These are phyloP conservation scores for Chlorella sp. DNA, from an alignment of 139 green algal genomes.

Conservation along the genomic window DNA sequence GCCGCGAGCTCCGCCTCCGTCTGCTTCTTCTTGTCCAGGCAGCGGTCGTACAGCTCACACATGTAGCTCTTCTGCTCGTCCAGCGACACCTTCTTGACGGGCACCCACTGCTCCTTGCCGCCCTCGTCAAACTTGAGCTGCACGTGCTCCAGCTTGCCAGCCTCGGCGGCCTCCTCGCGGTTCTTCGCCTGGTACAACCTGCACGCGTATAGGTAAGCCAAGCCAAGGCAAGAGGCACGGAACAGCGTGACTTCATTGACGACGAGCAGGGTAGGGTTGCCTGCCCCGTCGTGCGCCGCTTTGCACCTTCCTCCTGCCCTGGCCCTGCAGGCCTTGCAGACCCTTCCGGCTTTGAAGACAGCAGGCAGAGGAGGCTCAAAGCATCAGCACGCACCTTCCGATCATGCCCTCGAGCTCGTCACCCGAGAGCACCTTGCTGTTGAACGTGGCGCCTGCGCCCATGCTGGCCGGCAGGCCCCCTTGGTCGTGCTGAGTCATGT, in stretches of 20 bases:
- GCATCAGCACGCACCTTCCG: neutral
- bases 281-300: too few species aligned
- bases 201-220: neutral
- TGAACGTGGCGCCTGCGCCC: neutral
- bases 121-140: slow-evolving; percentile 17
- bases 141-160: slow-evolving; percentile 3
- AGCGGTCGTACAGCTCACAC: slow-evolving; percentile 12
- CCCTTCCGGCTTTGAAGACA: too few species aligned
- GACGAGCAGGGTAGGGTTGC: too few species aligned
- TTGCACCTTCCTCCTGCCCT: too few species aligned
- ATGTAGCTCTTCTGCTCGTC: slow-evolving; percentile 3
- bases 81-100: slow-evolving; percentile 18
- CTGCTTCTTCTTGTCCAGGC: slow-evolving; percentile 30
- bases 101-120: slow-evolving; percentile 23
- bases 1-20: slow-evolving; percentile 29
- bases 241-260: too few species aligned
- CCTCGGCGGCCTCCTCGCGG: neutral
- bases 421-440: neutral
- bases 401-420: slow-evolving; percentile 2
- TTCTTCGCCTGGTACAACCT: slow-evolving; percentile 4
- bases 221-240: too few species aligned
- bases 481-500: neutral
- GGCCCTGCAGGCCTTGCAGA: too few species aligned
- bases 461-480: too few species aligned
- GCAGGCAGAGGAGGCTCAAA: too few species aligned